phyloP scores from a whole-genome alignment of 495 filamentous ascomycete genomes.

The Arthonia radiata region DNA sequence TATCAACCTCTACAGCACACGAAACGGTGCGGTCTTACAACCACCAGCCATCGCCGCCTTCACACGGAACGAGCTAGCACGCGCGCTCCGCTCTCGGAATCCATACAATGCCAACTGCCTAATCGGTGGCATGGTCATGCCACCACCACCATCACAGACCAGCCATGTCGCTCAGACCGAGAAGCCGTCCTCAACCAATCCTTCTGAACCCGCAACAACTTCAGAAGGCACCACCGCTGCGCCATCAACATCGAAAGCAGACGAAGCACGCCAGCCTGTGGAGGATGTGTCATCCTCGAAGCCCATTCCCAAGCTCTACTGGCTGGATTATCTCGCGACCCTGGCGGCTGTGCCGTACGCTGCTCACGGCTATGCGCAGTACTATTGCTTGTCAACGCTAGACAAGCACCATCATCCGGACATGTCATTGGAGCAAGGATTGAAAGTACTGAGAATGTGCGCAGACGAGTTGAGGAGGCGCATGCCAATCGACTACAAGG shows the following conservation, averaged over 20 bases:
- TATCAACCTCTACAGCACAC: conserved; percentile 93
- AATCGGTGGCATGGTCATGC: conserved; percentile 71
- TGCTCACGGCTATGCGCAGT: conserved; percentile 95
- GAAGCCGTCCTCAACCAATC: background rate
- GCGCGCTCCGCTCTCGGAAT: conserved; percentile 65
- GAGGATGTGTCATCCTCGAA: too few relatives aligned
- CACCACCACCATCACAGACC: too few relatives aligned
- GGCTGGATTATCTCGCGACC: conserved; percentile 89
- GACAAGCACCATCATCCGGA: conserved; percentile 97
- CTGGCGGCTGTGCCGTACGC: conserved; percentile 77
- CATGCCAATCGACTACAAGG: conserved; percentile 96
- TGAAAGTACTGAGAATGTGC: conserved; percentile 80
- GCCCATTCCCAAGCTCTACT: conserved; percentile 71
- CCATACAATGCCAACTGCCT: conserved; percentile 93
- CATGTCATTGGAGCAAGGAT: conserved; percentile 62
- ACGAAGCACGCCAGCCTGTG: too few relatives aligned
- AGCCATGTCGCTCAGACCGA: conserved; percentile 76
- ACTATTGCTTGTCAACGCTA: conserved; percentile 85
- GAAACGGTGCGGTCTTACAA: conserved; percentile 73
- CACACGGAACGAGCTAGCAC: conserved; percentile 75
- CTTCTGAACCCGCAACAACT: background rate
- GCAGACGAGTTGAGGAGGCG: conserved; percentile 87
- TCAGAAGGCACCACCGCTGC: background rate
- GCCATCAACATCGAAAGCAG: background rate
- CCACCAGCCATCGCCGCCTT: conserved; percentile 76